Base-by-base conservation (phyloP, 495 filamentous ascomycete species). In the Aspergillus incahuasiensis region DNA sequence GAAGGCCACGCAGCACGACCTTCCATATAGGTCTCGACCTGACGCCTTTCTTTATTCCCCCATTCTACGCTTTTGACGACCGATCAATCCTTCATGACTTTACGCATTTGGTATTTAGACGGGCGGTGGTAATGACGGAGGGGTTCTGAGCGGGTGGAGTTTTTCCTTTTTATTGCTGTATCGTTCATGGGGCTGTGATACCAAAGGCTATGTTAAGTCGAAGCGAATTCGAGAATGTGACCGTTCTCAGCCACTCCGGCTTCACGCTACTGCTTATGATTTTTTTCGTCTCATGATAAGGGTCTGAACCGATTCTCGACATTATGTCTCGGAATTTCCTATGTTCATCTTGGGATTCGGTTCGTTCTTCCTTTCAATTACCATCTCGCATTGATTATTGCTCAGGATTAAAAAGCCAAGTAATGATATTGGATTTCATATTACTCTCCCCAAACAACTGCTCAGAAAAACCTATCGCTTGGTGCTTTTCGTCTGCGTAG, bases 61-160 rank as follows among this genome's bases (percentile, higher is more conserved):
- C 55, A 35, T 65, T 59, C 49, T 54, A 52, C 48, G 25, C 45
- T 34, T 43, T 51, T 60, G 48, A 60, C 48, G 59, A 54, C 21
- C 52, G 42, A 22, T 54, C 11, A 48, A 39, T 59, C 48, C 42
- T 25, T 54, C 52, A 57, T 43, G 48, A 52, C 52, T 47, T 59
- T 56, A 54, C 25, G 35, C 60, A 50, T 57, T 53, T 61, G 56
- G 55, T 56, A 63, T 53, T 54, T 59, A 58, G 50, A 61, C 25
- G 54, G 54, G 58, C 19, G 46, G 47, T 45, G 51, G 51, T 48
- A 47, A 56, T 60, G 56, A 45, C 49, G 45, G 56, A 35, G 38
- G 53, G 54, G 55, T 52, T 43, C 50, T 40, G 32, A 60, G 59
- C 22, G 28, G 55, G 62, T 15, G 52, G 59, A 60, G 58, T 60